Base-by-base conservation (phyloP, 352 stramenopile species). In the Phytopythium sindhum region DNA sequence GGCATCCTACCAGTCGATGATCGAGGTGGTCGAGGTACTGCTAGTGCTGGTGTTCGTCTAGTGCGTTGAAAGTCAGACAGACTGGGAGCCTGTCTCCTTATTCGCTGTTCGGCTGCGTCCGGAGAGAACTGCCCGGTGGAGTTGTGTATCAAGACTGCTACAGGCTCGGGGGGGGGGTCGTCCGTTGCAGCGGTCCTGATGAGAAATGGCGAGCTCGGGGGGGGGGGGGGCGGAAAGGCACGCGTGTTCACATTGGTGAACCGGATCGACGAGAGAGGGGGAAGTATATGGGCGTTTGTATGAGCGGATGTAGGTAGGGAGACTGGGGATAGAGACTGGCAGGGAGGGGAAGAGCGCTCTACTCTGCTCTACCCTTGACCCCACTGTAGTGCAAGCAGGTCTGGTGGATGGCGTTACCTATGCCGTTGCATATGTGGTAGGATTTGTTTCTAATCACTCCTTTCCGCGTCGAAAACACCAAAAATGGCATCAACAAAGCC, bases 101-200 rank as follows among this genome's bases (percentile, higher is more conserved):
- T 53, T 33, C 19, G 47, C 47, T 53, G 47, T 53, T 50, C 42
- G 42, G 23, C 35, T 11, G n/a, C 24, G 23, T 11, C 21, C 44
- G 8, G n/a, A 21, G 11, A 2, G 45, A 9, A 10, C 45, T 23
- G 41, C n/a, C n/a, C n/a, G n/a, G n/a, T n/a, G n/a, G n/a, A n/a
- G n/a, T n/a, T 17, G 14, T 7, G 56, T 61, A 61, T 61, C 56
- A 11, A 61, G 56, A 53, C 39, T 28, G 33, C 53, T n/a, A 52
- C 39, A 45, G 39, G 12, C 39, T 45, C n/a, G n/a, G 21, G 2
- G n/a, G 21, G 2, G 21, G 9, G 29, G 44, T 51, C 44, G 52
- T 45, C 15, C 11, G 52, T 33, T 9, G 56, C 19, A 42, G 56
- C 56, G 56, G 56, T 61, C 56, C 53, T 28, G 56, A 61, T 61